Base-by-base conservation (phyloP, 164 flowering plant species). In the Vitis rotundifolia region DNA sequence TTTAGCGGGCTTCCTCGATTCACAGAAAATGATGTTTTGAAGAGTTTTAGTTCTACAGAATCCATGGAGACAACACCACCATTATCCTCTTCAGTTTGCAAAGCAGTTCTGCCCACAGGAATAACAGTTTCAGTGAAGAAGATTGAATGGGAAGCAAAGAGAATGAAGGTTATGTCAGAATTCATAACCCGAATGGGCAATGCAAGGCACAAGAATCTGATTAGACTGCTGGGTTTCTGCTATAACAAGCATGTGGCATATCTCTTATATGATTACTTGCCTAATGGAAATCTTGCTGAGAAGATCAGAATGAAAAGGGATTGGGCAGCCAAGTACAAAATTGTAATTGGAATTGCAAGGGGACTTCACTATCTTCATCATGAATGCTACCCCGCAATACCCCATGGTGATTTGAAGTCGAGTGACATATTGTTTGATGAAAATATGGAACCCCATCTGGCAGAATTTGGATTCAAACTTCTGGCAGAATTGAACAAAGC, bases 361-460 rank as follows among this genome's bases (percentile, higher is more conserved):
- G 99, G 94, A 26, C 87, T 94, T 13, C 78, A 86, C 69, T 86
- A 85, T 79, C 97, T 94, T 72, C 99, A 94, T 78, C 94, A 92
- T 81, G 89, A 91, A 18, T 94, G 95, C 55, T 75, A 67, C 75
- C 97, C 98, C 11, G 86, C 95, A 16, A 86, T 94, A 73, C 87
- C 99, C 12, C 99, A 94, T 76, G 99, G 99, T 66, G 91, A 92
- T 81, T 57, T 94, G 75, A 90, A 80, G 79, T 69, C 87, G n/a
- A 81, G 79, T 54, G 91, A 91, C 68, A 65, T 94, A n/a, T 63
- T 86, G 63, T 88, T 92, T 31, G 94, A 89, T 70, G 97, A 89
- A 69, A 86, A 84, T 59, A 87, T 90, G 93, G 99, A 94, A 79
- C 94, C 95, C 44, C 91, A 75, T 57, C 73, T 94, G 69, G 80